Conservation (phyloP, 441 rosid genomes). For the Melastoma candidum region DNA sequence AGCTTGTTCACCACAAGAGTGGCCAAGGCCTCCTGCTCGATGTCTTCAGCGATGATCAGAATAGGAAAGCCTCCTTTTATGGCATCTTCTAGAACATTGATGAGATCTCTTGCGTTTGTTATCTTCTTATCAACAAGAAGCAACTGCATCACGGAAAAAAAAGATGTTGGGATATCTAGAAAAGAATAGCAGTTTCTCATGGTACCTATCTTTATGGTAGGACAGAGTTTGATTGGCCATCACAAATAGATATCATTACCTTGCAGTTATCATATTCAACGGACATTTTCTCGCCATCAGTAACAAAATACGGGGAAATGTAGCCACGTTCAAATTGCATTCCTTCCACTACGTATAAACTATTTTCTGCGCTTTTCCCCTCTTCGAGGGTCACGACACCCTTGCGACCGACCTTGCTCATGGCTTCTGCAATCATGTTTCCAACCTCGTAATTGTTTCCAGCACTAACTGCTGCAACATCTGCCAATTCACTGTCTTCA, state of each 20-base stretch:
- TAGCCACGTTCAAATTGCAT: constrained; percentile 99
- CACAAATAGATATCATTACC: constrained; percentile 26
- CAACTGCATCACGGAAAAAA: constrained; percentile 40
- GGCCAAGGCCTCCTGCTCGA: constrained; percentile 95
- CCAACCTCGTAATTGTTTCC: constrained; percentile 94
- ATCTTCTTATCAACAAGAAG: constrained; percentile 94
- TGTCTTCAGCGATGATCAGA: constrained; percentile 83
- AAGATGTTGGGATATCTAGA: neutral
- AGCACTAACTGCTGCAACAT: constrained; percentile 98
- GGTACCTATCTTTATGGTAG: neutral
- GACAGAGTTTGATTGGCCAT: neutral
- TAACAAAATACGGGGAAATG: constrained; percentile 91
- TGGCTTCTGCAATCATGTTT: constrained; percentile 92
- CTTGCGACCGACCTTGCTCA: constrained; percentile 96
- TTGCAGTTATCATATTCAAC: constrained; percentile 94
- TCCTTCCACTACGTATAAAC: constrained; percentile 94
- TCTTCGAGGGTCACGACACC: constrained; percentile 98
- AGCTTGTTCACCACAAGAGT: constrained; percentile 97
- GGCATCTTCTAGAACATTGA: constrained; percentile 76
- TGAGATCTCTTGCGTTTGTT: constrained; percentile 89
- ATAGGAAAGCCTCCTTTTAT: constrained; percentile 70
- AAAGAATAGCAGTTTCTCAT: neutral
- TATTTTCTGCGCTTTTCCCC: constrained; percentile 92
- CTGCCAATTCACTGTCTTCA: constrained; percentile 94
- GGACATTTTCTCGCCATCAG: constrained; percentile 91